phyloP scores from a whole-genome alignment of 139 green algal genomes.

The Coelastrella sp. region DNA sequence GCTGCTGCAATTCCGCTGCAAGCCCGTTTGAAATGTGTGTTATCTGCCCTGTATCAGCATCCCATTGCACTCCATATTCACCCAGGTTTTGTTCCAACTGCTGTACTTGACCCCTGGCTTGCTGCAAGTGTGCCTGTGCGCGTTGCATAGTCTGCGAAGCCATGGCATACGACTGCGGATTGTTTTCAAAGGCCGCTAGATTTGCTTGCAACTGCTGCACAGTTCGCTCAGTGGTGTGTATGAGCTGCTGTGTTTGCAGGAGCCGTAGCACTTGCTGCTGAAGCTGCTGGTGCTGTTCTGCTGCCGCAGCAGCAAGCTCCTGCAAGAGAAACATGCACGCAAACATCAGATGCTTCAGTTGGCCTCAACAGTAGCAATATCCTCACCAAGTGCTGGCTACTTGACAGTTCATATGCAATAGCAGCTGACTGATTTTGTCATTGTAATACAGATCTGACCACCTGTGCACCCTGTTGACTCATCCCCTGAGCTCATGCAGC shows the following conservation, averaged over 20 bases:
- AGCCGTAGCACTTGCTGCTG: neutral
- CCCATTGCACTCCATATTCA: neutral
- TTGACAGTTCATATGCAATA: no score
- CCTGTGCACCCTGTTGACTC: no score
- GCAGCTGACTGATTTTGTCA: no score
- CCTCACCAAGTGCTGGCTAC: no score
- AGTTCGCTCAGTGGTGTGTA: neutral
- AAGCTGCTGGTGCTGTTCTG: neutral
- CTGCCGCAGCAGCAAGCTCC: constrained; percentile 7
- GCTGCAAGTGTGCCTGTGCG: neutral
- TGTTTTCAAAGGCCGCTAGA: constrained; percentile 30
- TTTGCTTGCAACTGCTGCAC: neutral
- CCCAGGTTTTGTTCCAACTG: neutral
- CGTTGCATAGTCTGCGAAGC: constrained; percentile 1
- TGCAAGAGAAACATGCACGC: neutral
- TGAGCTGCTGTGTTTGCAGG: constrained; percentile 23
- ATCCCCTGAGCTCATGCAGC: no score
- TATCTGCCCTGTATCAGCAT: neutral
- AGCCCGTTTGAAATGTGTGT: neutral
- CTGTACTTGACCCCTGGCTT: neutral
- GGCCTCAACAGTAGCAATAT: no score
- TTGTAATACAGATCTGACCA: no score
- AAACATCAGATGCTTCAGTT: neutral
- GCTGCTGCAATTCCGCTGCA: neutral
- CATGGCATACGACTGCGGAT: constrained; percentile 2